Evolutionary conservation across 2,329 filamentous ascomycete genomes (phyloP).

Genomic region (Colletotrichum godetiae): DNA sequence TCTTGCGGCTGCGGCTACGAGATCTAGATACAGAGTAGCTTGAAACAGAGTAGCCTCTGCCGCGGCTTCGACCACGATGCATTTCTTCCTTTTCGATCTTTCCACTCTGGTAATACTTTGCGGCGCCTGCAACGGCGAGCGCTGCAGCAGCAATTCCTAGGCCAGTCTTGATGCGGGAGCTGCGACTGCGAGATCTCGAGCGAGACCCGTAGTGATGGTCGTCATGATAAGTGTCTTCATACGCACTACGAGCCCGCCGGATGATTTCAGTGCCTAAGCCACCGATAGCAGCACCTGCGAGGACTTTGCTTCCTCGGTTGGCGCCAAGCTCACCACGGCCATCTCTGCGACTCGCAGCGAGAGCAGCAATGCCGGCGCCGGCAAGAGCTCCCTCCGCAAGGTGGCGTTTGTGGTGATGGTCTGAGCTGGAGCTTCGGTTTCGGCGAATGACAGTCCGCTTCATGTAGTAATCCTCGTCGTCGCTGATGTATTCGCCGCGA

Average conservation of each 20-base stretch:
- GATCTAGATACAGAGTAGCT: conserved; percentile 56
- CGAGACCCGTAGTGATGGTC: conserved; percentile 58
- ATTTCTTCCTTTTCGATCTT: conserved; percentile 71
- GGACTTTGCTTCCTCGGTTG: conserved; percentile 67
- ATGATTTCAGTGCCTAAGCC: conserved; percentile 72
- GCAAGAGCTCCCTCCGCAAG: conserved; percentile 74
- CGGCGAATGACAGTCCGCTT: conserved; percentile 61
- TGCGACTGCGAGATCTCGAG: conserved; percentile 42
- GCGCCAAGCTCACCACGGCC: conserved; percentile 61
- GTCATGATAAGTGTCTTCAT: conserved; percentile 49
- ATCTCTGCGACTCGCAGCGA: conserved; percentile 66
- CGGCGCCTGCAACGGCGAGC: conserved; percentile 72
- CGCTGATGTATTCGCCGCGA: conserved; percentile 47
- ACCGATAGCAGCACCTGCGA: conserved; percentile 71
- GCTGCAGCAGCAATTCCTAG: conserved; percentile 72
- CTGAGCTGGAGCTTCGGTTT: conserved; percentile 61
- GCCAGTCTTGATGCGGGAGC: conserved; percentile 68
- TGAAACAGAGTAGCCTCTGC: conserved; percentile 49
- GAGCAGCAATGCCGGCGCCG: conserved; percentile 70
- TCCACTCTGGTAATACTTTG: conserved; percentile 71
- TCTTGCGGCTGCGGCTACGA: conserved; percentile 50
- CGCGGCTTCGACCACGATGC: conserved; percentile 65
- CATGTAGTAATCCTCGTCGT: conserved; percentile 55
- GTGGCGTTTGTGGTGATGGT: conserved; percentile 65
- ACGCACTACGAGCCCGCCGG: conserved; percentile 70